Conservation (phyloP, 306 rosid species). For the Quillaja saponaria region DNA sequence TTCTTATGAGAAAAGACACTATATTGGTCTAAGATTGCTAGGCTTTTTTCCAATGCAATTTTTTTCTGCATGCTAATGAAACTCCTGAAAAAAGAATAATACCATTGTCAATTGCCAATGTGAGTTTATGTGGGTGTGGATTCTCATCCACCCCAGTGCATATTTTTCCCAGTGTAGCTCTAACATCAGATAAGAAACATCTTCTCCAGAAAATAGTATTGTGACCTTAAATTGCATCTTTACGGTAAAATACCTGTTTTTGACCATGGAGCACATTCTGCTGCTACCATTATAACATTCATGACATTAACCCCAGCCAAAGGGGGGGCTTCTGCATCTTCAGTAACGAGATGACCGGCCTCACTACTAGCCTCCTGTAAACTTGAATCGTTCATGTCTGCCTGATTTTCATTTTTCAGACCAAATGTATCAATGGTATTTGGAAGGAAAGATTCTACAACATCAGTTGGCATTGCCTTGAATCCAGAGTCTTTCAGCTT, state of each 20-base stretch:
- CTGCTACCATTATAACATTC: conserved; percentile 82
- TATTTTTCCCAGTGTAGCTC: conserved; percentile 11
- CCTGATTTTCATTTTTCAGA: conserved; percentile 31
- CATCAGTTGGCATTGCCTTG: conserved; percentile 32
- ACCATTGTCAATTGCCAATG: not conserved
- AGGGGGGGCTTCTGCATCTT: conserved; percentile 55
- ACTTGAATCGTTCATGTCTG: conserved; percentile 31
- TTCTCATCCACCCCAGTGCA: not conserved
- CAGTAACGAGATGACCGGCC: conserved; percentile 28
- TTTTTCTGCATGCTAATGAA: not conserved
- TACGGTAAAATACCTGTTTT: conserved; percentile 68
- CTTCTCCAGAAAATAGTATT: not conserved
- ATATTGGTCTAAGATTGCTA: not conserved
- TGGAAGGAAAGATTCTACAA: conserved; percentile 38
- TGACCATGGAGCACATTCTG: conserved; percentile 91
- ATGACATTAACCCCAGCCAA: conserved; percentile 88
- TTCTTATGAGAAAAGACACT: not conserved
- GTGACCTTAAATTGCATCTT: too few relatives aligned
- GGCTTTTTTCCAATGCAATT: not conserved
- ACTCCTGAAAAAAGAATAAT: not conserved
- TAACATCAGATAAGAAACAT: conserved; percentile 20
- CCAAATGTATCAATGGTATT: conserved; percentile 22
- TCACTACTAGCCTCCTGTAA: conserved; percentile 27
- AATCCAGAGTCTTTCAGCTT: conserved; percentile 30
- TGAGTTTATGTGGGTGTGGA: not conserved